Base-by-base conservation (phyloP, 495 filamentous ascomycete genomes). In the Daldinia concentrica region DNA sequence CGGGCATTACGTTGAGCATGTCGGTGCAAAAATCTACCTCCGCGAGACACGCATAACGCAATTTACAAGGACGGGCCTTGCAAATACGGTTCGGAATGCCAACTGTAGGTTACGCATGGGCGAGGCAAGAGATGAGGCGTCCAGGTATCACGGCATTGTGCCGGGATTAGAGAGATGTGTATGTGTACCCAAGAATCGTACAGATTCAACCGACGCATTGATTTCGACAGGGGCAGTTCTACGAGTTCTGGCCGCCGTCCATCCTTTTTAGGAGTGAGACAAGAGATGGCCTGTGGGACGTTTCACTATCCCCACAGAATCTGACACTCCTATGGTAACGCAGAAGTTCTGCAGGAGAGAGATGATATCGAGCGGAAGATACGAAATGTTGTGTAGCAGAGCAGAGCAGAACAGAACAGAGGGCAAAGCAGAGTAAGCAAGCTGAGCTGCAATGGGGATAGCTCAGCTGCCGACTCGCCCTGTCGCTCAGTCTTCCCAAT, bases 301-400 rank as follows among this genome's bases (percentile, higher is more conserved):
- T 73, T 73, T 56, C 71, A 73, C 71, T 37, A 63, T 72, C 71
- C 62, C 71, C 71, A 69, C 71, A 65, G 71, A 73, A 62, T 73
- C 71, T 73, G 71, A 73, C 71, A 69, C 66, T 69, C 51, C 19
- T 32, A 65, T 73, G 29, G 63, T 58, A 73, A 73, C 65, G 56
- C 57, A 52, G 30, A 43, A 50, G n/a, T 69, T 69, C 50, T 73
- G 66, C 62, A 66, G 56, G 70, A 62, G 64, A 69, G 43, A 69
- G 58, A 64, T 72, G 64, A 60, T 67, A 60, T 67, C 59, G 60
- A 58, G 27, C 19, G 61, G 50, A 36, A 39, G 43, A 48, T 37
- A 29, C 29, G 55, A 65, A 58, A 29, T 9, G 51, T 32, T 66
- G 51, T 58, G 71, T 69, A 73, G 62, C 66, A 54, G 50, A 15